Conservation (phyloP, 2,329 filamentous ascomycete species). For the Aureobasidium sp. region DNA sequence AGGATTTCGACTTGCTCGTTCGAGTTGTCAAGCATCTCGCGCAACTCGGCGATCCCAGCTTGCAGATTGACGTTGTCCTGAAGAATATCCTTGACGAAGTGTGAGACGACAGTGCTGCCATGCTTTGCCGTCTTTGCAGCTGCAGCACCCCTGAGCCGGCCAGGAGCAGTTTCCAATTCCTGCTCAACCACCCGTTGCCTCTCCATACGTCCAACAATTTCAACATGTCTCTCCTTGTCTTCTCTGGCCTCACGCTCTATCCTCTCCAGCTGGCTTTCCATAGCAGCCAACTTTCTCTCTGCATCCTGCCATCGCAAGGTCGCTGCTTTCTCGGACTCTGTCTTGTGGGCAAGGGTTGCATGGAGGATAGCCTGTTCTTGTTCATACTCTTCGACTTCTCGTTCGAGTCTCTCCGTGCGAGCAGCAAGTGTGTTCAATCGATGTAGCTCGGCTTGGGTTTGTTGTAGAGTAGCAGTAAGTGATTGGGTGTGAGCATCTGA, state of each 20-base stretch:
- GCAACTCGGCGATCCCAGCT: conserved; percentile 80
- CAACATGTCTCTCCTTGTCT: conserved; percentile 73
- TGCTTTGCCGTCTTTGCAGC: conserved; percentile 58
- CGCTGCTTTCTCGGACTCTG: conserved; percentile 70
- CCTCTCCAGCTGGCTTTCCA: conserved; percentile 81
- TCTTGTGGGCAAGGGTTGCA: conserved; percentile 56
- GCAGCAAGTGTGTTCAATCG: conserved; percentile 66
- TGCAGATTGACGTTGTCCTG: conserved; percentile 94
- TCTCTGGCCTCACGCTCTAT: conserved; percentile 78
- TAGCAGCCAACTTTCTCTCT: conserved; percentile 66
- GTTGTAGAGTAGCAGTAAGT: conserved; percentile 68
- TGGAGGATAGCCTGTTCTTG: conserved; percentile 71
- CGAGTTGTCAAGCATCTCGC: conserved; percentile 82
- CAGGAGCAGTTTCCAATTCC: conserved; percentile 72
- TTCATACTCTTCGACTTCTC: conserved; percentile 71
- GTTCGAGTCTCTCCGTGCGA: conserved; percentile 71
- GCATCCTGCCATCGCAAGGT: conserved; percentile 79
- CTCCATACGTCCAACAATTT: conserved; percentile 77
- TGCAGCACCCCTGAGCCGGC: conserved; percentile 72
- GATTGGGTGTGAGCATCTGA: conserved; percentile 73
- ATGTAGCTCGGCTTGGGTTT: conserved; percentile 69
- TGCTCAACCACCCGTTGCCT: conserved; percentile 73
- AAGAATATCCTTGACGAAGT: conserved; percentile 91
- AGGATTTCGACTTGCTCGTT: conserved; percentile 90
- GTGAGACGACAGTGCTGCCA: conserved; percentile 70